Conservation (phyloP, 495 filamentous ascomycete species). For the Neurospora sp. region DNA sequence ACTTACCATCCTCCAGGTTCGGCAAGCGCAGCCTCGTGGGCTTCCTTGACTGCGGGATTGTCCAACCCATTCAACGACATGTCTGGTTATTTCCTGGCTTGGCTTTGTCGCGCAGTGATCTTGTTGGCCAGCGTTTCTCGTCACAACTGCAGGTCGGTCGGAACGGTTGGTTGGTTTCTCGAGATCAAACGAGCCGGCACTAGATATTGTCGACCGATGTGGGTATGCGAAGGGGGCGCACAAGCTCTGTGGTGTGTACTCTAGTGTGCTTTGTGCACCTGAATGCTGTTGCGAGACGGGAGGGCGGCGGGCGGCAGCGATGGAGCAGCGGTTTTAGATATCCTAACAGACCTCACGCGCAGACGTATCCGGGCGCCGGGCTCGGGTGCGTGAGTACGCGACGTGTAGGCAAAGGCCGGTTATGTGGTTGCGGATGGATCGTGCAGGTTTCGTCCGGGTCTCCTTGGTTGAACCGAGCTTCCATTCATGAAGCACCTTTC, state of each 20-base stretch:
- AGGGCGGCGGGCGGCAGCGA: neutral
- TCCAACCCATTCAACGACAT: slow-evolving; percentile 99
- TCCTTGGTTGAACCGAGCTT: neutral
- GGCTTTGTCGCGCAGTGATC: neutral
- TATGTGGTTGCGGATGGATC: neutral
- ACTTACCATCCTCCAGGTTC: slow-evolving; percentile 94
- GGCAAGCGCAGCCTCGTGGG: slow-evolving; percentile 65
- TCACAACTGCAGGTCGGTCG: neutral
- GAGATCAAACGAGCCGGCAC: neutral
- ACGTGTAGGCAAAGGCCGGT: neutral
- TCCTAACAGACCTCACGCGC: neutral
- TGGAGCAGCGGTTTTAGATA: neutral
- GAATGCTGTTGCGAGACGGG: neutral
- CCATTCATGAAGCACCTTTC: neutral
- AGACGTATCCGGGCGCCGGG: neutral
- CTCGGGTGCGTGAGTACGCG: neutral
- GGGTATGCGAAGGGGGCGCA: neutral
- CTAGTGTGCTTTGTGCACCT: neutral
- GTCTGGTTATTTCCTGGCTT: slow-evolving; percentile 10
- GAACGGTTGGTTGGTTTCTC: neutral
- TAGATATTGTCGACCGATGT: neutral
- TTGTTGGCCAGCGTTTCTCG: neutral
- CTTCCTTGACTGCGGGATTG: slow-evolving; percentile 66
- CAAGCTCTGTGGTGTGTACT: neutral
- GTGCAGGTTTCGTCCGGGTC: neutral